Evolutionary conservation across 2,329 filamentous ascomycete species (phyloP), one percentile per base, ranked within the genome.

Genomic region (Fusarium sp.): DNA sequence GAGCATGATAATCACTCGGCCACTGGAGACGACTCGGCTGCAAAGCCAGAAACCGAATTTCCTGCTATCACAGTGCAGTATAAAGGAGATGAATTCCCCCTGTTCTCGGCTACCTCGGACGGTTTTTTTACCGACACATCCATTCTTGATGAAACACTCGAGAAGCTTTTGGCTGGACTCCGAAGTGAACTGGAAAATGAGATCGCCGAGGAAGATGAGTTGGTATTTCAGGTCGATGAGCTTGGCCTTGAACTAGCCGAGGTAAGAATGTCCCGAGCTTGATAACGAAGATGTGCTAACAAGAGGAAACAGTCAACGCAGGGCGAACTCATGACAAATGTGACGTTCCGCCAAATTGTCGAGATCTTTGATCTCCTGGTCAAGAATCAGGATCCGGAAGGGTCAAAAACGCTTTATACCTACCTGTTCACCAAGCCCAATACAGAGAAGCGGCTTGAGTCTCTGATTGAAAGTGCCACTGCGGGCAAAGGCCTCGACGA

Each of bases 241-340:
- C 83, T 89, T 45, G 86, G 86, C 10, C 81, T 89, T 35, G 87
- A 89, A 77, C 88, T 89, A 78, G 81, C 86, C 22, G 87, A 89
- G 81, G 86, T 87, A 80, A 72, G 85, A 42, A 45, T 38, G 71
- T 18, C 56, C 14, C 9, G 20, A 6, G 11, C 22, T 50, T 29
- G 59, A 27, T 7, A 13, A 18, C 11, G 3, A 59, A 50, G 16
- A 20, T 25, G 52, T 60, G 60, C 80, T 84, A 77, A 84, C 76
- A 9, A 33, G 33, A 27, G 33, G 25, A 35, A 42, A 3, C 57
- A 86, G 84, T 83, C 84, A 35, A 81, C 78, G 9, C 76, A 79
- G n/a, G 77, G 74, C 16, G 81, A 83, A 36, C 69, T 80, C 4
- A 76, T 85, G 42, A 77, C 79, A 7, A 81, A 78, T 20, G 78